A percentile compares a stretch with the other conserved stretches of the same genome.
These are phyloP conservation scores for Pseudogymnoascus sp. DNA, from an alignment of 2,329 filamentous ascomycete genomes.

Conservation along the genomic window DNA sequence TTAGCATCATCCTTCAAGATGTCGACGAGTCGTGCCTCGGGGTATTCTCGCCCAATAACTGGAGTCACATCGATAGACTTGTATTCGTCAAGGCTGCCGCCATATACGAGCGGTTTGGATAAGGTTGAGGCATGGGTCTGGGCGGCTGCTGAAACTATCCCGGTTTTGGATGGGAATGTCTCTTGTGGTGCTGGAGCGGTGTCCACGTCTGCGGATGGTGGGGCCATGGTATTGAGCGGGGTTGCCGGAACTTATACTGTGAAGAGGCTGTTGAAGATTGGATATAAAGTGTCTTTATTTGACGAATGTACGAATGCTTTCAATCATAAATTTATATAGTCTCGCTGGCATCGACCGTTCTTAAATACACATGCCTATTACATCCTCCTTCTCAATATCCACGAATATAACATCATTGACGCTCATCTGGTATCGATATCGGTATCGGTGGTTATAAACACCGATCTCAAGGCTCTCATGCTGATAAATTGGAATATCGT, in stretches of 20 bases:
- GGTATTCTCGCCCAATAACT: constrained; percentile 36
- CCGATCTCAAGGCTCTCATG: neutral
- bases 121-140: constrained; percentile 13
- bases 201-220: constrained; percentile 27
- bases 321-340: neutral
- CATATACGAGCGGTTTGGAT: constrained; percentile 24
- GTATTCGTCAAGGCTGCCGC: constrained; percentile 21
- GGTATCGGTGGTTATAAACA: neutral
- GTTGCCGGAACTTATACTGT: neutral
- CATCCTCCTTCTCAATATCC: neutral
- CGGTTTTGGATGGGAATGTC: constrained; percentile 9
- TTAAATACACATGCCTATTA: neutral
- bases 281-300: neutral
- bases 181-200: constrained; percentile 11
- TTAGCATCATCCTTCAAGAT: constrained; percentile 29
- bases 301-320: neutral
- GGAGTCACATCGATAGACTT: constrained; percentile 32
- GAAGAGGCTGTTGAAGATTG: neutral
- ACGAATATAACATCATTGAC: neutral
- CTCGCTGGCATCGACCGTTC: neutral
- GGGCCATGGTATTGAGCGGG: constrained; percentile 20
- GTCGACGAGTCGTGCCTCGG: constrained; percentile 31
- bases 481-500: neutral
- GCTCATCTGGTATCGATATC: neutral
- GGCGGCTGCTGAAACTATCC: constrained; percentile 18